Conservation (phyloP, 1,284 basidiomycete genomes). For the Puccinia coronata region DNA sequence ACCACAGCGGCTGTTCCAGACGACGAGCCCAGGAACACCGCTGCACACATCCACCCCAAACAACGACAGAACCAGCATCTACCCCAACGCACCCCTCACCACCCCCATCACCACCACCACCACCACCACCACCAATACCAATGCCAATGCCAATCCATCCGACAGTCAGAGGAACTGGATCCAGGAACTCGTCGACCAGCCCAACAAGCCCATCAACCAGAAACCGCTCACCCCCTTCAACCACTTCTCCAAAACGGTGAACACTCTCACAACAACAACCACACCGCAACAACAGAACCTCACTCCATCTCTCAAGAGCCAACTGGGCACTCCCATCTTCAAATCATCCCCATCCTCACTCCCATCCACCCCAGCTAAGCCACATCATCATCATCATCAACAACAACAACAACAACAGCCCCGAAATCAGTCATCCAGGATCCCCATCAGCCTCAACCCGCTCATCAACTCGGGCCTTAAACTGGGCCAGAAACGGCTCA, state of each 20-base stretch:
- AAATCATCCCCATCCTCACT: not conserved
- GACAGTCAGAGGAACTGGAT: not conserved
- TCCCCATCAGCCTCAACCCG: constrained; percentile 36
- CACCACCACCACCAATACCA: not conserved
- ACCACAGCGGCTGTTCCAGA: not conserved
- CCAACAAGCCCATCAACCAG: not conserved
- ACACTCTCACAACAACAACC: not conserved
- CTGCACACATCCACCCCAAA: not conserved
- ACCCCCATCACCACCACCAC: not conserved
- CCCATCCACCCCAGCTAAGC: not conserved
- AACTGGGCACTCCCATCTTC: not conserved
- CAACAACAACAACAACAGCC: not conserved
- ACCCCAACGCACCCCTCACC: not conserved
- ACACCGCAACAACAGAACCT: not conserved
- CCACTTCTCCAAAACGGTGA: not conserved
- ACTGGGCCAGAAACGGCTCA: constrained; percentile 18
- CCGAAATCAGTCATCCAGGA: not conserved
- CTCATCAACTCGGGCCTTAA: constrained; percentile 15
- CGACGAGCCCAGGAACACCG: not conserved
- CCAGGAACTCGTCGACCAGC: not conserved
- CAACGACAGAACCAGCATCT: not conserved
- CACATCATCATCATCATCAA: not conserved
- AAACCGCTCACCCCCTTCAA: not conserved
- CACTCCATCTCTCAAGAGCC: not conserved
- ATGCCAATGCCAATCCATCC: not conserved